Conservation (phyloP, 1,139 yeast genomes). For the Casaregolazyma suthepensis region DNA sequence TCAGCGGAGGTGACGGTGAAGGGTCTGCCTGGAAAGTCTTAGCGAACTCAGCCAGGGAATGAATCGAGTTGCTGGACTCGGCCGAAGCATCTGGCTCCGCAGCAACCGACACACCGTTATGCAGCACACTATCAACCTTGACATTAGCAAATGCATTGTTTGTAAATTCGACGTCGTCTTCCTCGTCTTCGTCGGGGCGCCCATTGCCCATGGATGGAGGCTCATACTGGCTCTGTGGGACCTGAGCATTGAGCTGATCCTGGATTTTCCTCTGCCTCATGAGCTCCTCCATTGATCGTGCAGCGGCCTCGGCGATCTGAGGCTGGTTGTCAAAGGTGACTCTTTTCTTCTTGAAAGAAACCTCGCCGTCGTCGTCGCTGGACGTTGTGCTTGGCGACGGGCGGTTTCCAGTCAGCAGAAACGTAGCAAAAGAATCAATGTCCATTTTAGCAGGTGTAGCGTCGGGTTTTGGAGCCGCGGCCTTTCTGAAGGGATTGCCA, state of each 20-base stretch:
- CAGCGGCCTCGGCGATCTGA: slow-evolving; percentile 37
- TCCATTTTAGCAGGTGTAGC: slow-evolving; percentile 22
- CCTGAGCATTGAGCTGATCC: slow-evolving; percentile 2
- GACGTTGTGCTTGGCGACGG: slow-evolving; percentile 17
- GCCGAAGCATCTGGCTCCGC: slow-evolving; percentile 4
- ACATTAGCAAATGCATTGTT: slow-evolving; percentile 33
- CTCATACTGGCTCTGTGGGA: slow-evolving; percentile 8
- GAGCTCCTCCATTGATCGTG: slow-evolving; percentile 35
- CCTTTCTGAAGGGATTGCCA: slow-evolving; percentile 28
- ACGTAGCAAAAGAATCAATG: slow-evolving; percentile 34
- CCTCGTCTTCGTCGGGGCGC: slow-evolving; percentile 28
- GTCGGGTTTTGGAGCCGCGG: slow-evolving; percentile 13
- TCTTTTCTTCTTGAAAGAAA: slow-evolving; percentile 25
- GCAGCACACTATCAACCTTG: slow-evolving; percentile 35
- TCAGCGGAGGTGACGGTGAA: slow-evolving; percentile 11
- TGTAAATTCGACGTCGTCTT: slow-evolving; percentile 31
- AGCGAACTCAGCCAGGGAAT: slow-evolving; percentile 7
- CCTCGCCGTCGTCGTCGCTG: slow-evolving; percentile 11
- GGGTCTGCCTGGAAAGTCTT: slow-evolving; percentile 9
- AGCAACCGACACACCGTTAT: slow-evolving; percentile 32
- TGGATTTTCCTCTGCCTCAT: slow-evolving; percentile 29
- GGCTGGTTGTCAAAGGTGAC: slow-evolving; percentile 36
- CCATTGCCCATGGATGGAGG: neutral
- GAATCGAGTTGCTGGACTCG: neutral
- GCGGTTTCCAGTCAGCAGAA: slow-evolving; percentile 32